Base-by-base conservation (phyloP, 768 basidiomycete species). In the Zangia roseola region DNA sequence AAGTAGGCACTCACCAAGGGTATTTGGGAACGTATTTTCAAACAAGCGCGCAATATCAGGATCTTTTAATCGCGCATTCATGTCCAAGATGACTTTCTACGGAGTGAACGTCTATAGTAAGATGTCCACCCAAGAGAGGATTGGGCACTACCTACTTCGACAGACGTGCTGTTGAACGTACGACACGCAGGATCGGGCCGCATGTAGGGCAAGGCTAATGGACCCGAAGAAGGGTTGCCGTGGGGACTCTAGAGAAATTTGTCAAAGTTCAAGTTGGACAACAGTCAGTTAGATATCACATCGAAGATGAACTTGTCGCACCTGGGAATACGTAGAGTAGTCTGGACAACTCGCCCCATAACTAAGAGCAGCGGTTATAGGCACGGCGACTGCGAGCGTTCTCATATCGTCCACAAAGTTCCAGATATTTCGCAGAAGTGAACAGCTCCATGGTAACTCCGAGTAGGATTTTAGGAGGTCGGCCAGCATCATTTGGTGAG, bases 21-120 rank as follows among this genome's bases (percentile, higher is more conserved):
- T 91, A 56, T 88, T 88, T 4, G 88, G 88, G 60, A 89, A 88
- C 1, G 88, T 84, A 53, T 90, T 91, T 64, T 89, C 88, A 55
- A 91, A 91, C 19, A 91, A 63, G 42, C 86, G 78, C 12, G 88
- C 88, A 43, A 91, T 55, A 57, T 91, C 88, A 0, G 87, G 84
- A 60, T 91, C 86, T 61, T 82, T 88, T 48, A 91, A 69, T 38
- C 83, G 74, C 16, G 70, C 62, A 36, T 79, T 88, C 84, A 88
- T 85, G 63, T 90, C 84, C n/a, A 54, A 57, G 25, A 90, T 84
- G 24, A 89, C 86, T 75, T 80, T 75, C 87, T 89, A 53, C 4
- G 40, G 10, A 23, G 34, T 24, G 31, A 12, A 2, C 14, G 26
- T 35, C 34, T 49, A n/a, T n/a, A n/a, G n/a, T n/a, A 21, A 33